These are phyloP conservation scores for Linnemannia exigua DNA, from an alignment of 192 early-diverging fungal species.

Conservation along the genomic window DNA sequence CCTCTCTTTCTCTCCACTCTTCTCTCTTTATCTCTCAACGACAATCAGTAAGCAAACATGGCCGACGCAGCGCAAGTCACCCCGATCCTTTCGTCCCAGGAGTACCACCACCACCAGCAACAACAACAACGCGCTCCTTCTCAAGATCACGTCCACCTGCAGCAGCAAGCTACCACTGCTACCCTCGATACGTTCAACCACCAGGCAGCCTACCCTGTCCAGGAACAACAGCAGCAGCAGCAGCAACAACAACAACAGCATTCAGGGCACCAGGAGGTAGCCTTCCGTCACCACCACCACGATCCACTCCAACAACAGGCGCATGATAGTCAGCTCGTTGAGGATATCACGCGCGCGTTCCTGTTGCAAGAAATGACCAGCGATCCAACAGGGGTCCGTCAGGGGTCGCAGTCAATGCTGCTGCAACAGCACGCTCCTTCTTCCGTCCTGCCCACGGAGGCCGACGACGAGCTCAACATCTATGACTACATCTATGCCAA, in stretches of 20 bases:
- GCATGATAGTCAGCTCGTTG: constrained; percentile 17
- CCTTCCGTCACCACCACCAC: constrained; percentile 10
- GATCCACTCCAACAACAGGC: constrained; percentile 19
- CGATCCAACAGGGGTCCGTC: constrained; percentile 13
- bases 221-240: constrained; percentile 13
- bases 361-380: constrained; percentile 28
- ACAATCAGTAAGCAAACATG: neutral
- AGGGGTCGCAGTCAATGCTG: constrained; percentile 15
- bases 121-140: neutral
- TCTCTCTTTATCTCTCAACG: neutral
- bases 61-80: neutral
- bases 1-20: neutral
- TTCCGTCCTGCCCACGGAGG: neutral
- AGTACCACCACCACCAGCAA: neutral
- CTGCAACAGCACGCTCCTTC: constrained; percentile 12
- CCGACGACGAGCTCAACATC: constrained; percentile 51
- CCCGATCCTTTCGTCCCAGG: neutral
- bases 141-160: constrained; percentile 7
- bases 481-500: constrained; percentile 56
- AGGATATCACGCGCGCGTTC: constrained; percentile 36
- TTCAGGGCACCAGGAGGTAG: constrained; percentile 3
- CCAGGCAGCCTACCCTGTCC: neutral
- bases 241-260: constrained; percentile 14
- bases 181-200: neutral
- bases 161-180: neutral